Conservation (phyloP, 495 filamentous ascomycete species). For the Neurospora cerealis region DNA sequence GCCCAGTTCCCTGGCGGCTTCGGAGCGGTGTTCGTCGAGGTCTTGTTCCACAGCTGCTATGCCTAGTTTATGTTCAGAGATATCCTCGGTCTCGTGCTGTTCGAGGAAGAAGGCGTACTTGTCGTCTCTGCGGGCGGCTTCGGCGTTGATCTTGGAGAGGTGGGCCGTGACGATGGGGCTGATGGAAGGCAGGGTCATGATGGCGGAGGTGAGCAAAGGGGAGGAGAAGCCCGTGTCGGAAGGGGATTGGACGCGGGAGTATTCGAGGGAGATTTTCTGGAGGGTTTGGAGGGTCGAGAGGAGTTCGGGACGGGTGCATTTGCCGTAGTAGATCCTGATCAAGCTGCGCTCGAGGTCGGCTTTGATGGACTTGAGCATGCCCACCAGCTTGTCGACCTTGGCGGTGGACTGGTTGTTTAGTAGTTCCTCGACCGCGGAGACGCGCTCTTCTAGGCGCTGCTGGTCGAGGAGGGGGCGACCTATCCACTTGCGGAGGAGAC, state of each 20-base stretch:
- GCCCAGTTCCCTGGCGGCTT: slow-evolving; percentile 57
- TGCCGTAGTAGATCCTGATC: slow-evolving; percentile 94
- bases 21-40: slow-evolving; percentile 62
- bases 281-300: slow-evolving; percentile 75
- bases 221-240: slow-evolving; percentile 68
- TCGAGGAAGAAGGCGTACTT: slow-evolving; percentile 92
- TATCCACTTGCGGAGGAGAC: slow-evolving; percentile 89
- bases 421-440: slow-evolving; percentile 82
- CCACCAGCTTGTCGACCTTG: slow-evolving; percentile 61
- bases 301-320: slow-evolving; percentile 86
- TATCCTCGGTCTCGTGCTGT: slow-evolving; percentile 73
- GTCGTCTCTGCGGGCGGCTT: slow-evolving; percentile 78
- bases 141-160: slow-evolving; percentile 75
- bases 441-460: slow-evolving; percentile 65
- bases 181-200: slow-evolving; percentile 70
- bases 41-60: slow-evolving; percentile 87
- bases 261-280: slow-evolving; percentile 69
- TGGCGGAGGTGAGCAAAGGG: slow-evolving; percentile 56
- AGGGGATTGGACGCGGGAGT: slow-evolving; percentile 51
- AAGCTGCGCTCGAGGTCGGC: slow-evolving; percentile 84
- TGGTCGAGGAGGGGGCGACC: slow-evolving; percentile 82
- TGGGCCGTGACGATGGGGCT: slow-evolving; percentile 55
- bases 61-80: slow-evolving; percentile 78
- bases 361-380: slow-evolving; percentile 58
- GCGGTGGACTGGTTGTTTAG: slow-evolving; percentile 52